These are phyloP conservation scores for Candida ficus DNA, from an alignment of 805 yeast species.

Conservation along the genomic window DNA sequence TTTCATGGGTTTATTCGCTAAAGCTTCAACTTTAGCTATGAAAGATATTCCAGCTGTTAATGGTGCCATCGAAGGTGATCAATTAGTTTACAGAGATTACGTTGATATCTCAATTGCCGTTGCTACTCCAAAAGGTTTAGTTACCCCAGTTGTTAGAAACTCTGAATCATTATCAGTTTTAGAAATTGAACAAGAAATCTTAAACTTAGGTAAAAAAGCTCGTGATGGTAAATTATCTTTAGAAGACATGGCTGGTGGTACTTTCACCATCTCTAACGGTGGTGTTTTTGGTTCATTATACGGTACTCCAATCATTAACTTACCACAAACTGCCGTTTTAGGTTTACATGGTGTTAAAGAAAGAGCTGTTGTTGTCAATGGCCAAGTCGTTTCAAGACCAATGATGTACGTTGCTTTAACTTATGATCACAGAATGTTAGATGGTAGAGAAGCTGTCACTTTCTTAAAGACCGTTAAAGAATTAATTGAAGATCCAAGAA, in stretches of 20 bases:
- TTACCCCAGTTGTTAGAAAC: constrained; percentile 96
- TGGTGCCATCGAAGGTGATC: constrained; percentile 91
- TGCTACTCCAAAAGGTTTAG: constrained; percentile 98
- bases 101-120: constrained; percentile 95
- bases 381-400: constrained; percentile 94
- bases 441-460: constrained; percentile 98
- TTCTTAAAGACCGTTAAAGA: constrained; percentile 96
- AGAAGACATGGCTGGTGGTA: constrained; percentile 99
- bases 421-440: constrained; percentile 95
- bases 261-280: constrained; percentile 98
- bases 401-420: constrained; percentile 99
- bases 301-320: constrained; percentile 97
- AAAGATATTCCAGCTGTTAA: constrained; percentile 93
- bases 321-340: constrained; percentile 97
- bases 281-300: constrained; percentile 97
- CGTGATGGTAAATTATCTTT: constrained; percentile 94
- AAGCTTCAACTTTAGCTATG: constrained; percentile 88
- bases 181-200: constrained; percentile 85
- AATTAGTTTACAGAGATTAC: constrained; percentile 93
- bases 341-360: constrained; percentile 97
- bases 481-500: constrained; percentile 97
- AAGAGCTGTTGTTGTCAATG: constrained; percentile 94
- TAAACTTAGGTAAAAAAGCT: constrained; percentile 81
- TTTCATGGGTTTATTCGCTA: constrained; percentile 97
- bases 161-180: constrained; percentile 86